These are phyloP conservation scores for Begonia peltatifolia DNA, from an alignment of 306 rosid genomes.

Conservation along the genomic window DNA sequence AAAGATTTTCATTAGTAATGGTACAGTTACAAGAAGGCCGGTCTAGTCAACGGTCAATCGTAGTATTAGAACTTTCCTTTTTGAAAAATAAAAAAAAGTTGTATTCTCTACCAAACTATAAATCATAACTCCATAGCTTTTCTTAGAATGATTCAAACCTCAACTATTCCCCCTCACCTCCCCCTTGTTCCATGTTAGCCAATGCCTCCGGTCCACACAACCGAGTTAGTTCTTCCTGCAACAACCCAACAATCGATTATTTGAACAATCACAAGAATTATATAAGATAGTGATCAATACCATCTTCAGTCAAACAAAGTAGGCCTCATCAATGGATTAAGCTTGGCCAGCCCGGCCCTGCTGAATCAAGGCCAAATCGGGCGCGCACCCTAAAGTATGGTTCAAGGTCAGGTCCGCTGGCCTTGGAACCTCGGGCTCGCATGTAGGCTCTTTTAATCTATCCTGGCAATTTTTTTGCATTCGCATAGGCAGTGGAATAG, in stretches of 20 bases:
- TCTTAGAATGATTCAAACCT: background rate
- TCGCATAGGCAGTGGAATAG: background rate
- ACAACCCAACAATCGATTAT: background rate
- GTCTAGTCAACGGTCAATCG: slow-evolving; percentile 20
- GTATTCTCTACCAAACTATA: slow-evolving; percentile 20
- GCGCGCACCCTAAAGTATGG: no score
- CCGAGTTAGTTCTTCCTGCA: slow-evolving; percentile 81
- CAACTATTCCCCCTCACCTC: slow-evolving; percentile 18
- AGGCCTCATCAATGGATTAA: no score
- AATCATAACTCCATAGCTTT: slow-evolving; percentile 11
- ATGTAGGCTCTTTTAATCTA: no score
- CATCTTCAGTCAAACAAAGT: background rate
- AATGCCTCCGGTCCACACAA: slow-evolving; percentile 69
- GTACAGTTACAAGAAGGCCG: slow-evolving; percentile 6
- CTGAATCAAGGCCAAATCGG: background rate
- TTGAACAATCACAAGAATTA: no score
- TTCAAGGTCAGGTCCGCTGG: no score
- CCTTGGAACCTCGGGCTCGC: no score
- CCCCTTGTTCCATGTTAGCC: slow-evolving; percentile 40
- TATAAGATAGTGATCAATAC: no score
- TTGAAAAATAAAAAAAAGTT: slow-evolving; percentile 9
- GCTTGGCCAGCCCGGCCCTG: no score
- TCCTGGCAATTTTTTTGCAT: no score
- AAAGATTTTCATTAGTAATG: slow-evolving; percentile 1
- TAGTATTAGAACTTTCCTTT: slow-evolving; percentile 24